Conservation (phyloP, 768 basidiomycete genomes). For the Lactarius psammicola region DNA sequence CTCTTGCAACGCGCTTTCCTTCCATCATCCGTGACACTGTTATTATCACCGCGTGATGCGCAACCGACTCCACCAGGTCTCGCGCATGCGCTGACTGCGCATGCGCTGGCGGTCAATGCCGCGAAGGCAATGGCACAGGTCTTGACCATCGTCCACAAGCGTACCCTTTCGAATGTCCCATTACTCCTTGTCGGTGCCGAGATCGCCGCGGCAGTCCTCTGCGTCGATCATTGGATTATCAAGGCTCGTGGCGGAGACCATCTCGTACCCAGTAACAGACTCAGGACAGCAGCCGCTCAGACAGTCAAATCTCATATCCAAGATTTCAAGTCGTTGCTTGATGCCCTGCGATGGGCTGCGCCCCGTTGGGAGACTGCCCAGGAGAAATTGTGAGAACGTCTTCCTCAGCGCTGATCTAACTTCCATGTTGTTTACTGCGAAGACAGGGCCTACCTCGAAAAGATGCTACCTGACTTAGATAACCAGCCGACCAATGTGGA, state of each 20-base stretch:
- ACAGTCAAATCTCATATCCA: constrained; percentile 20
- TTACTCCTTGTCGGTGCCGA: constrained; percentile 24
- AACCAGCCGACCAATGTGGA: constrained; percentile 6
- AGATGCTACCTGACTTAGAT: constrained; percentile 17
- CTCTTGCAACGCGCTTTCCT: constrained; percentile 79
- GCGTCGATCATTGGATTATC: constrained; percentile 26
- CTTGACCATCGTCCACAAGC: constrained; percentile 20
- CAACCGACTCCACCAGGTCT: background rate
- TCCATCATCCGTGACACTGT: constrained; percentile 35
- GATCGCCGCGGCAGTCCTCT: constrained; percentile 24
- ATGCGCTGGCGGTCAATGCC: constrained; percentile 21
- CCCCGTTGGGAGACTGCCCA: constrained; percentile 28
- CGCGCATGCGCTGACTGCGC: constrained; percentile 20
- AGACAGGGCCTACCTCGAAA: constrained; percentile 21
- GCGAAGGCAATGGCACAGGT: constrained; percentile 23
- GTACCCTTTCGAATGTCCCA: constrained; percentile 25
- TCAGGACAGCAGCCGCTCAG: background rate
- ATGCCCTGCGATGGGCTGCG: constrained; percentile 25
- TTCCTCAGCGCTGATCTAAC: background rate
- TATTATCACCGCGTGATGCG: constrained; percentile 12
- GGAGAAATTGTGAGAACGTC: constrained; percentile 17
- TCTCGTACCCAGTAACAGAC: constrained; percentile 3
- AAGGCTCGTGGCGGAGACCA: constrained; percentile 17
- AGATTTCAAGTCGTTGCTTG: constrained; percentile 19
- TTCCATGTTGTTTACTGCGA: background rate